A percentile compares a stretch with the other conserved stretches of the same genome.
phyloP scores from a whole-genome alignment of 169 alveolate genomes.

The Plasmodium relictum region DNA sequence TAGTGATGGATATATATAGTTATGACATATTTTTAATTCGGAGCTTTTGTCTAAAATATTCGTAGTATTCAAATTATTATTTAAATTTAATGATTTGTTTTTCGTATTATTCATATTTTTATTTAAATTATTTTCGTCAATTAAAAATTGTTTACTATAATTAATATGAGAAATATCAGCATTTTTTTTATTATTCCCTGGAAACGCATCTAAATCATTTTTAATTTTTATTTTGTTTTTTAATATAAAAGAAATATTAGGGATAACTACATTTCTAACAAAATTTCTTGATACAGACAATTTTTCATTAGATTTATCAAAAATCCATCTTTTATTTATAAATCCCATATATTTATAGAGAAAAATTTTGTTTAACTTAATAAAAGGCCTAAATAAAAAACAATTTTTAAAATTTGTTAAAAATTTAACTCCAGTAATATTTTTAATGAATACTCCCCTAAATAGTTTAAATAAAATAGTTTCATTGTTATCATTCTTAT shows the following conservation, averaged over 20 bases:
- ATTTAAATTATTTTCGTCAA: not conserved
- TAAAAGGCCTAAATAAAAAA: slow-evolving; percentile 56
- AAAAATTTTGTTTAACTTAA: slow-evolving; percentile 33
- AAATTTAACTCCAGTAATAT: slow-evolving; percentile 42
- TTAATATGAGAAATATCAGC: not conserved
- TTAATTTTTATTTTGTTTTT: not conserved
- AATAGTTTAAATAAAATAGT: slow-evolving; percentile 48
- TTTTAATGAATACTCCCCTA: slow-evolving; percentile 68
- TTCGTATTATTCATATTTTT: not conserved
- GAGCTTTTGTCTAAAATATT: not conserved
- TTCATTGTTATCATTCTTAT: slow-evolving; percentile 59
- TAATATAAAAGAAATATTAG: slow-evolving; percentile 30
- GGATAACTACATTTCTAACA: slow-evolving; percentile 42
- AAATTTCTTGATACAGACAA: slow-evolving; percentile 27
- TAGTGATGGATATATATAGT: slow-evolving; percentile 17
- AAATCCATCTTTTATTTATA: slow-evolving; percentile 44
- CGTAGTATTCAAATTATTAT: not conserved
- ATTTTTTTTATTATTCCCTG: not conserved
- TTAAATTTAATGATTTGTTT: not conserved
- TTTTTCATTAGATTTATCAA: slow-evolving; percentile 44
- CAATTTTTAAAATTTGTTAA: slow-evolving; percentile 43
- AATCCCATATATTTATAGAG: slow-evolving; percentile 29
- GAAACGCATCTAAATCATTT: not conserved
- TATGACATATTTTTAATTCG: slow-evolving; percentile 4
- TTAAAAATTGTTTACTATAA: not conserved